These are phyloP conservation scores for Sporothrix euskadiensis DNA, from an alignment of 2,329 filamentous ascomycete species.

Conservation along the genomic window DNA sequence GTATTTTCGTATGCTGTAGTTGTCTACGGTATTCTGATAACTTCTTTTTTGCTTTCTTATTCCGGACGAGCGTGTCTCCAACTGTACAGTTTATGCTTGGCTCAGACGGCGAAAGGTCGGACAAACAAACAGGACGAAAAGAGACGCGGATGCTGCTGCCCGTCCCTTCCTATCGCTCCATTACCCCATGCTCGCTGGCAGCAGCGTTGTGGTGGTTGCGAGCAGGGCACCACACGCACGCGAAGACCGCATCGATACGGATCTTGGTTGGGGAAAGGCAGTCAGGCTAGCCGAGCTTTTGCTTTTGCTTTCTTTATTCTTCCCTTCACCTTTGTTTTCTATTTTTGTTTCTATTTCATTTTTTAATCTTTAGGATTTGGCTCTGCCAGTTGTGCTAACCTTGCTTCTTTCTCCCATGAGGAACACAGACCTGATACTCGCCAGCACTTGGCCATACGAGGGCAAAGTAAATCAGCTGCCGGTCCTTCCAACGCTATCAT, in stretches of 20 bases:
- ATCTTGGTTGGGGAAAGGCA: constrained; percentile 19
- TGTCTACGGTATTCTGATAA: background rate
- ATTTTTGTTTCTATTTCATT: background rate
- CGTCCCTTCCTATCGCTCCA: no score
- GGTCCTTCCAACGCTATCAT: background rate
- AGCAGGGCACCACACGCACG: background rate
- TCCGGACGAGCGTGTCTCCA: background rate
- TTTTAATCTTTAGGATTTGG: background rate
- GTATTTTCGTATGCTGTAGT: background rate
- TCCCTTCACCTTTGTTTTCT: background rate
- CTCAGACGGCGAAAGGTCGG: background rate
- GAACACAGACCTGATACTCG: constrained; percentile 15
- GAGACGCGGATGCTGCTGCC: background rate
- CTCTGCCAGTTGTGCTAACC: background rate
- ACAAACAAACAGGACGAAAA: background rate
- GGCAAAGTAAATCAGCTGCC: background rate
- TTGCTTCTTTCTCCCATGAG: background rate
- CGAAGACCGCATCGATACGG: constrained; percentile 16
- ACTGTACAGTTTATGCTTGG: background rate
- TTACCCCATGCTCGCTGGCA: background rate
- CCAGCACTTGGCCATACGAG: background rate
- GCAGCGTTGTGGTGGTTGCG: background rate
- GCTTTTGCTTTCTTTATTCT: background rate
- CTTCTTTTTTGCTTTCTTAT: constrained; percentile 8
- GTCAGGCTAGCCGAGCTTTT: constrained; percentile 8